Conservation (phyloP, 768 basidiomycete genomes). For the Amanita exitialis region DNA sequence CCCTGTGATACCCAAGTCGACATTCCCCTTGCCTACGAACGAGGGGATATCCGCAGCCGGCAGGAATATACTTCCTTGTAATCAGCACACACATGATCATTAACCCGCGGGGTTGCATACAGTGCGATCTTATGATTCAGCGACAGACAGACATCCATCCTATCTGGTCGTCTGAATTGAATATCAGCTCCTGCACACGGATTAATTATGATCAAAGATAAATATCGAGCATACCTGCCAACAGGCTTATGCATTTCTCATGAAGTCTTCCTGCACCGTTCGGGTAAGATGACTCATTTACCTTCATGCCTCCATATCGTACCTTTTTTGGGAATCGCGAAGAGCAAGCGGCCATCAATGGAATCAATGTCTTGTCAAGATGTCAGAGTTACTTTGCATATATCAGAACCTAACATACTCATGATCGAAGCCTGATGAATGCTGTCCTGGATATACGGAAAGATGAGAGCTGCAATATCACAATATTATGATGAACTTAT, state of each 20-base stretch:
- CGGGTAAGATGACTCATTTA: not conserved
- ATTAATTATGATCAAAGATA: conserved; percentile 7
- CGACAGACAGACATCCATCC: conserved; percentile 90
- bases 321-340: conserved; percentile 99
- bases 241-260: conserved; percentile 80
- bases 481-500: not conserved
- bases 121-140: conserved; percentile 90
- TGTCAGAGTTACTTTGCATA: not conserved
- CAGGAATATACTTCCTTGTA: conserved; percentile 70
- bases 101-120: conserved; percentile 36
- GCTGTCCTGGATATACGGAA: not conserved
- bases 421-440: not conserved
- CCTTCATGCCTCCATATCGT: not conserved
- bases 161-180: conserved; percentile 78
- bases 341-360: conserved; percentile 77
- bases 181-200: conserved; percentile 75
- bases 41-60: conserved; percentile 96
- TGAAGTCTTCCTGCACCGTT: conserved; percentile 61
- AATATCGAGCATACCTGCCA: conserved; percentile 51
- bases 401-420: conserved; percentile 1
- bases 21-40: conserved; percentile 95
- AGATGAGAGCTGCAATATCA: not conserved
- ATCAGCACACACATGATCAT: not conserved
- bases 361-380: conserved; percentile 49
- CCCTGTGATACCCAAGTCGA: conserved; percentile 95